Percentiles rank a stretch among this genome's conserved stretches.
phyloP scores from a whole-genome alignment of 2,329 filamentous ascomycete genomes.

The Endocalyx cinctus region DNA sequence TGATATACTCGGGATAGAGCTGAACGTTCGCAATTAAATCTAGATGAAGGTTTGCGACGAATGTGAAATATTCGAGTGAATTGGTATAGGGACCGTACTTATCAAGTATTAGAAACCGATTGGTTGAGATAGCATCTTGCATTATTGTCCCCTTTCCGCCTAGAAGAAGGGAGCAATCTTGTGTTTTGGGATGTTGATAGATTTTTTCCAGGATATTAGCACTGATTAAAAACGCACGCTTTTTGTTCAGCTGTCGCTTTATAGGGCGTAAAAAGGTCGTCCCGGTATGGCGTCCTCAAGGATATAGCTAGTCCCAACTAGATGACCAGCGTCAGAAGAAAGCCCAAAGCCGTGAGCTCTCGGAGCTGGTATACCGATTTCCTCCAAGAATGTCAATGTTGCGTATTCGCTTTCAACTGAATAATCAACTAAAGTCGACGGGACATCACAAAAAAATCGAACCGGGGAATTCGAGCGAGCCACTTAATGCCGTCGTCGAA shows the following conservation, averaged over 20 bases:
- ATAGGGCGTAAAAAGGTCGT: conserved; percentile 5
- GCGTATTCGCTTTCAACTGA: conserved; percentile 7
- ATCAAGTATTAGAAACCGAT: conserved; percentile 3
- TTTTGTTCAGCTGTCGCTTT: conserved; percentile 6
- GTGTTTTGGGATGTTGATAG: conserved; percentile 1
- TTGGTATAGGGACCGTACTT: too few relatives aligned
- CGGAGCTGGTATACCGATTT: conserved; percentile 4
- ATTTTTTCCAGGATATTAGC: conserved; percentile 7
- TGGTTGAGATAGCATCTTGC: conserved; percentile 5
- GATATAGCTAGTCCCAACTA: conserved; percentile 7
- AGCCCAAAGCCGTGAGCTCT: conserved; percentile 8
- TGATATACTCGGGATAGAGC: too few relatives aligned
- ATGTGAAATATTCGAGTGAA: too few relatives aligned
- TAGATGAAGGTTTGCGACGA: too few relatives aligned
- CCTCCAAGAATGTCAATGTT: conserved; percentile 6
- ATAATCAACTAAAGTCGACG: conserved; percentile 5
- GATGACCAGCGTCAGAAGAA: conserved; percentile 4
- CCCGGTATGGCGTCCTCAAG: conserved; percentile 9
- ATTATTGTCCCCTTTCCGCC: not conserved
- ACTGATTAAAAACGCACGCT: conserved; percentile 5
- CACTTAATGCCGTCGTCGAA: conserved; percentile 9
- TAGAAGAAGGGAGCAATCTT: conserved; percentile 6
- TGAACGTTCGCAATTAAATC: too few relatives aligned
- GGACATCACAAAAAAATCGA: conserved; percentile 3
- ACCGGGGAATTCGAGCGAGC: conserved; percentile 4